Conservation (phyloP, 2,329 filamentous ascomycete species). For the Exophiala lecanii-corni region DNA sequence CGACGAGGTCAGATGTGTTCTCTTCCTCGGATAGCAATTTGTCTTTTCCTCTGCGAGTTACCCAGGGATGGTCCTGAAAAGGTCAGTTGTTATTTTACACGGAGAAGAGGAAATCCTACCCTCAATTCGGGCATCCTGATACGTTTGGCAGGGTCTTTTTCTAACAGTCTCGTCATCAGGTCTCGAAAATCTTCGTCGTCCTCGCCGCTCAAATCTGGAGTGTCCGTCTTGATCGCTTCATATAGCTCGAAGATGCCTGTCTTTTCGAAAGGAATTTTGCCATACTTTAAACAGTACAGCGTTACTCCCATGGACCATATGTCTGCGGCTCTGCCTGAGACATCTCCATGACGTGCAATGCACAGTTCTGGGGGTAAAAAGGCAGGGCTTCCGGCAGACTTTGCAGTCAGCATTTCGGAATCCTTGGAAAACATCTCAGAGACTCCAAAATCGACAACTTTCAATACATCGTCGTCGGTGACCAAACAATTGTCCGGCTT, state of each 20-base stretch:
- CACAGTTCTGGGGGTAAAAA: slow-evolving; percentile 94
- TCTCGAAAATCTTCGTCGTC: slow-evolving; percentile 67
- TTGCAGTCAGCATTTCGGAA: slow-evolving; percentile 81
- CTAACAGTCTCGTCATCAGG: slow-evolving; percentile 67
- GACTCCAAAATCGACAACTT: slow-evolving; percentile 97
- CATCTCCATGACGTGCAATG: slow-evolving; percentile 75
- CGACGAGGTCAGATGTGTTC: slow-evolving; percentile 76
- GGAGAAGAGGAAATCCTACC: too few species aligned
- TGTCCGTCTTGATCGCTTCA: slow-evolving; percentile 74
- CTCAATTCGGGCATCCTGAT: slow-evolving; percentile 79
- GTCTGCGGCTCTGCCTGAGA: slow-evolving; percentile 85
- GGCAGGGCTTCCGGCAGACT: slow-evolving; percentile 89
- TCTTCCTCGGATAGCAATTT: slow-evolving; percentile 74
- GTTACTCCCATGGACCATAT: slow-evolving; percentile 99
- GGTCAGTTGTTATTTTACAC: slow-evolving; percentile 18
- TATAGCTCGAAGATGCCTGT: slow-evolving; percentile 79
- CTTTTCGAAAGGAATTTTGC: slow-evolving; percentile 79
- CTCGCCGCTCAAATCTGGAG: slow-evolving; percentile 57
- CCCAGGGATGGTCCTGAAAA: slow-evolving; percentile 80
- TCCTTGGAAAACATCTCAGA: slow-evolving; percentile 97
- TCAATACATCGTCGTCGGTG: slow-evolving; percentile 86
- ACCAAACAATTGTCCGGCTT: slow-evolving; percentile 95
- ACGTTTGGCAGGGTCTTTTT: slow-evolving; percentile 78
- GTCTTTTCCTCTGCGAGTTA: slow-evolving; percentile 75
- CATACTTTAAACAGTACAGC: slow-evolving; percentile 86